Evolutionary conservation across 139 green algal genomes (phyloP), one percentile per base, ranked within the genome.

Genomic region (Chlorella sp.): DNA sequence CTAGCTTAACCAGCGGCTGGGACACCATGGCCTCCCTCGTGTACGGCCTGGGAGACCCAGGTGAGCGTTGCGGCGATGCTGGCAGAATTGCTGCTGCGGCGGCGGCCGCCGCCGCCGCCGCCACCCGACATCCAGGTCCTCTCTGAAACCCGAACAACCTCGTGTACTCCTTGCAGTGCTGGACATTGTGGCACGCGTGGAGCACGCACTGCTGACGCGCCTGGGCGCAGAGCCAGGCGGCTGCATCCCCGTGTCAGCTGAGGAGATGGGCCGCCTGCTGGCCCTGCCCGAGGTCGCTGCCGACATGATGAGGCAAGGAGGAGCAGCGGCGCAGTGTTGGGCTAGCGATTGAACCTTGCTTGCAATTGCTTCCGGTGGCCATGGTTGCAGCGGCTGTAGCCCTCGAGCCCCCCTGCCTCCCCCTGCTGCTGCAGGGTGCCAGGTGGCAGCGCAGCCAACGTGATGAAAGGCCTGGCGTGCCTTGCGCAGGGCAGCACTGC

Each of bases 401-500:
- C n/a, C n/a, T n/a, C n/a, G n/a, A n/a, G n/a, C 60, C 65, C 13
- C 1, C 3, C 65, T 30, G 13, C n/a, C 69, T 16, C 48, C 7
- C 8, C 32, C 19, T 34, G 34, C 34, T 36, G 68, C 83, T 76
- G 68, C 87, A 92, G 90, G 80, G 86, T 94, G 13, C 88, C 90
- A 3, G 95, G 95, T 17, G 95, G 95, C 79, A 94, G 87, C 84
- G 94, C 95, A 11, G 94, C 94, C 44, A 98, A 98, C 73, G 95
- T 98, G 7, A 38, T 68, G 22, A 90, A 88, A 46, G 83, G 84
- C 43, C 54, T 94, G 28, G 90, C 89, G 41, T 76, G 40, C 46
- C 84, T 91, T 44, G 60, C 43, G 2, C 56, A 26, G 40, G 32
- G 22, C 8, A 40, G 64, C 46, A 41, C 43, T 30, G 56, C n/a